Evolutionary conservation across 345 rosid species (phyloP), one percentile per base, ranked within the genome.

Genomic region (Eutrema heterophyllum): DNA sequence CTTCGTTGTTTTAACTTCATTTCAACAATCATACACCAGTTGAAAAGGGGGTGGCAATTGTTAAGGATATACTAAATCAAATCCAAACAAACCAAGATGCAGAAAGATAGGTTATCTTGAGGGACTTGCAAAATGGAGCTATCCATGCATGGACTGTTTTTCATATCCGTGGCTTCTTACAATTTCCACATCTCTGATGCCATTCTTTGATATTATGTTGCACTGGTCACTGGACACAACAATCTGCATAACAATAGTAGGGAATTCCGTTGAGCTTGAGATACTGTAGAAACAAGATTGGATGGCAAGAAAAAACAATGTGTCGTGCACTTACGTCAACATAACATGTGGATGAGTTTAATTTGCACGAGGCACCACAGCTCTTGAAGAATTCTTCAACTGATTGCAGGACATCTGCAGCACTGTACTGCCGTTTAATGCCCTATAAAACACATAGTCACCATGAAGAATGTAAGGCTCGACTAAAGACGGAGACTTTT

Each of bases 341-440:
- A 39, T 81, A 68, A 78, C 88, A 93, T 41, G 84, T 67, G 30
- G 86, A 43, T 33, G 79, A 48, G 71, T 89, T 88, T 84, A 86
- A 76, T 83, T 84, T 87, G 49, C 87, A 86, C n/a, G 84, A 87
- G 68, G 93, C 92, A 1, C 90, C 92, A 35, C 57, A 48, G 61
- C 69, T 9, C n/a, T 35, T 67, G 83, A 93, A 89, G 76, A 85
- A 86, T 26, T 85, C 83, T 40, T 89, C 90, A 2, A 87, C 43
- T 38, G 92, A 88, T 43, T 84, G 87, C 79, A 91, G 74, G 67
- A 93, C 88, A 77, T 89, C 76, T 3, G 85, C 21, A 39, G 97
- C 97, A 83, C 89, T 82, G 59, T 80, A 86, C 49, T 91, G 94
- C 45, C 86, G 88, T 64, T 81, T 87, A 48, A 91, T 79, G 57